phyloP scores from a whole-genome alignment of 305 asterid genomes.

The Euphrasia arctica region DNA sequence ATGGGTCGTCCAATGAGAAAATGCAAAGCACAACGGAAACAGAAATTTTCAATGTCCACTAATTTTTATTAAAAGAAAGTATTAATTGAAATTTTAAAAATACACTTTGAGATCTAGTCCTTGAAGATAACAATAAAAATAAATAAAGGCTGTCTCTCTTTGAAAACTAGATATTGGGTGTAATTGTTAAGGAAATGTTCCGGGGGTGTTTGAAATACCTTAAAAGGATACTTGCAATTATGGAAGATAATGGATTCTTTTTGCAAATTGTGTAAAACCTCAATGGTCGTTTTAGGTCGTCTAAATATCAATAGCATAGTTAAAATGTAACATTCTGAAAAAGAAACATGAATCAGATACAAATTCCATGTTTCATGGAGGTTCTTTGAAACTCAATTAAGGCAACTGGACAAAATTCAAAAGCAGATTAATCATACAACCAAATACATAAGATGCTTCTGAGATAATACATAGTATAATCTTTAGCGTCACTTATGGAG shows the following conservation, averaged over 20 bases:
- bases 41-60: background rate
- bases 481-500: constrained; percentile 6
- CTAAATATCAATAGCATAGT: constrained; percentile 11
- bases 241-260: background rate
- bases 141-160: too few species aligned
- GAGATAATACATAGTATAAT: constrained; percentile 6
- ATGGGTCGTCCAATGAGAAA: constrained; percentile 15
- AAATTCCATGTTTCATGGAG: background rate
- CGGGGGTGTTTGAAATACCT: background rate
- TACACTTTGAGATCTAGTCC: too few species aligned
- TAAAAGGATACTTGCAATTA: background rate
- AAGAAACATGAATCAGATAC: constrained; percentile 8
- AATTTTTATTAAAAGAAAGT: too few species aligned
- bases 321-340: constrained; percentile 13
- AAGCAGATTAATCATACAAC: background rate
- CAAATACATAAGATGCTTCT: constrained; percentile 20
- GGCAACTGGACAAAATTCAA: background rate
- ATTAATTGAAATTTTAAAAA: too few species aligned
- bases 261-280: background rate
- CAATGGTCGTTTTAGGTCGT: background rate
- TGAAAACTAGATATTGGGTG: background rate
- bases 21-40: constrained; percentile 22
- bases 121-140: too few species aligned
- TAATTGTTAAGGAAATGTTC: background rate
- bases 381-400: too few species aligned